These are phyloP conservation scores for Alternaria sp. DNA, from an alignment of 2,329 filamentous ascomycete species.

Conservation along the genomic window DNA sequence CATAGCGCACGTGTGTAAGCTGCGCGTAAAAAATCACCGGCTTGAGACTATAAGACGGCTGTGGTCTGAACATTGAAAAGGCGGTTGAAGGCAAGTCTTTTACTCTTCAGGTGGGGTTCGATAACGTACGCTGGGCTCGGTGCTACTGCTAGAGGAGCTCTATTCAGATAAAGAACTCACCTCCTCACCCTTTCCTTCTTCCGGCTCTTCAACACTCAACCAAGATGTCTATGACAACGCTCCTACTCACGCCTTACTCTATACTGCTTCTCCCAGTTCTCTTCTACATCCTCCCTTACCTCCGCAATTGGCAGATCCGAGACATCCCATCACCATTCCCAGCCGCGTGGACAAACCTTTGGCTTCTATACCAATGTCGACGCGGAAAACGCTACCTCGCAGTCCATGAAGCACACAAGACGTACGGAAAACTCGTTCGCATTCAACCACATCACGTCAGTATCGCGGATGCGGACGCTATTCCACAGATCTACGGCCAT, in stretches of 20 bases:
- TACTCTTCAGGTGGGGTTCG: not conserved
- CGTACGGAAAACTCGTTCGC: slow-evolving; percentile 78
- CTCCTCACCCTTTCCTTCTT: slow-evolving; percentile 4
- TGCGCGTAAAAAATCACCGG: not conserved
- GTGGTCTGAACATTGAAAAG: not conserved
- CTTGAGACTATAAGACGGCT: slow-evolving; percentile 14
- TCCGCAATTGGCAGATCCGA: slow-evolving; percentile 64
- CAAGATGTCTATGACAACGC: slow-evolving; percentile 46
- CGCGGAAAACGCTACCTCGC: slow-evolving; percentile 65
- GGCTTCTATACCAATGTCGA: slow-evolving; percentile 73
- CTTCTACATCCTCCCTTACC: slow-evolving; percentile 68
- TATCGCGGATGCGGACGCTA: slow-evolving; percentile 80
- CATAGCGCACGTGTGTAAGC: slow-evolving; percentile 7
- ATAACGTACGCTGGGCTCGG: slow-evolving; percentile 7
- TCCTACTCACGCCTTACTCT: slow-evolving; percentile 56
- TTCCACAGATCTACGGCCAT: slow-evolving; percentile 76
- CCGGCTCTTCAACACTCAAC: slow-evolving; percentile 8
- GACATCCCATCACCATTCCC: slow-evolving; percentile 70
- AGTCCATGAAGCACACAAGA: slow-evolving; percentile 78
- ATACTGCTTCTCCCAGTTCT: slow-evolving; percentile 60
- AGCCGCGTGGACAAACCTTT: slow-evolving; percentile 77
- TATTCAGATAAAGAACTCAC: not conserved
- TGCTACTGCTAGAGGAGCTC: slow-evolving; percentile 1
- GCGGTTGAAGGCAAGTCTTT: not conserved
- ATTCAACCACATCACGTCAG: slow-evolving; percentile 87